These are phyloP conservation scores for Apophysomyces ossiformis DNA, from an alignment of 371 early-diverging fungal species.

Conservation along the genomic window DNA sequence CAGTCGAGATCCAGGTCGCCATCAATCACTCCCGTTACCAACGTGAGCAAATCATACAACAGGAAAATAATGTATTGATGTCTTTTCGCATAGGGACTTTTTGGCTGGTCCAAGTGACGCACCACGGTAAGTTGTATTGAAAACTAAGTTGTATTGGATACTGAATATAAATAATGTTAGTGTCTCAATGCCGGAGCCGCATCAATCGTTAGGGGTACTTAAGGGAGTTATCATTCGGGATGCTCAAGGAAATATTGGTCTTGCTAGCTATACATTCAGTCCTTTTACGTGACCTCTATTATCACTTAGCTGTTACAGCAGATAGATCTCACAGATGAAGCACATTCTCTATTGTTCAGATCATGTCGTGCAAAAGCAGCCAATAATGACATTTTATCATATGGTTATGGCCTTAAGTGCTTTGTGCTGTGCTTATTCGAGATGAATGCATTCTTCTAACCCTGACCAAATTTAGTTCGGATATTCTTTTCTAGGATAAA, in stretches of 20 bases:
- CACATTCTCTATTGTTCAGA: no score
- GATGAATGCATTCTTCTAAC: no score
- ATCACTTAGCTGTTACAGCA: not conserved
- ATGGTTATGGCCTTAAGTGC: no score
- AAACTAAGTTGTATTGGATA: not conserved
- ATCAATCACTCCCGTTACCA: conserved; percentile 51
- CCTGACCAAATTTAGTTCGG: no score
- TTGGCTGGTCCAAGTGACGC: conserved; percentile 57
- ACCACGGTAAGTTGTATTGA: conserved; percentile 29
- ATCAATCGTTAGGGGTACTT: conserved; percentile 50
- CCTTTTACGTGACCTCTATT: conserved; percentile 16
- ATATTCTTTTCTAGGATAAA: no score
- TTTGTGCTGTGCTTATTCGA: no score
- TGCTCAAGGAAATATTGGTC: conserved; percentile 60
- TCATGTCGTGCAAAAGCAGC: no score
- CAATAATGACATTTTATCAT: no score
- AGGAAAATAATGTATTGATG: not conserved
- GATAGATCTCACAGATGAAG: no score
- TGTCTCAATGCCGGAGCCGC: conserved; percentile 59
- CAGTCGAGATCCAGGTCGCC: conserved; percentile 45
- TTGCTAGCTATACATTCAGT: conserved; percentile 51
- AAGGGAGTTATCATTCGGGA: conserved; percentile 56
- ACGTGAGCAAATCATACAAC: conserved; percentile 23
- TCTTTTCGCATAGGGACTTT: conserved; percentile 35
- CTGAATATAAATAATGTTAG: not conserved